Percentiles rank a stretch among this genome's conserved stretches.
These are phyloP conservation scores for Pyrenochaeta sp. DNA, from an alignment of 2,329 filamentous ascomycete genomes.

Conservation along the genomic window DNA sequence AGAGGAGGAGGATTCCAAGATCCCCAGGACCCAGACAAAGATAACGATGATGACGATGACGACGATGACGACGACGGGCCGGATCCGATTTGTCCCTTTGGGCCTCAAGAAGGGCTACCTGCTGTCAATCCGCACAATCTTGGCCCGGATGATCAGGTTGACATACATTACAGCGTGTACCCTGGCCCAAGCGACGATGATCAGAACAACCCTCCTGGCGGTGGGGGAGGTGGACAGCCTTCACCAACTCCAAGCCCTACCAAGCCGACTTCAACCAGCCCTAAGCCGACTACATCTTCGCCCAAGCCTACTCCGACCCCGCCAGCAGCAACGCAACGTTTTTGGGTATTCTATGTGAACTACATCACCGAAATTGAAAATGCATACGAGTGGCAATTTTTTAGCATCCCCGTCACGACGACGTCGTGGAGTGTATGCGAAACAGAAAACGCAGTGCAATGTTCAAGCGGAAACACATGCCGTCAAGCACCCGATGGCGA, in stretches of 20 bases:
- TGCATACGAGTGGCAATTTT: background rate
- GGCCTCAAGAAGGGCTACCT: constrained; percentile 1
- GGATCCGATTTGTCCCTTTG: background rate
- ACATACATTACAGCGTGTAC: constrained; percentile 4
- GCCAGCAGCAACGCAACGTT: background rate
- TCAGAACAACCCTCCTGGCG: background rate
- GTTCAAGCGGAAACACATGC: background rate
- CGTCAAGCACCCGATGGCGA: constrained; percentile 1
- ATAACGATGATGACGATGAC: constrained; percentile 12
- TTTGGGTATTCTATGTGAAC: constrained; percentile 2
- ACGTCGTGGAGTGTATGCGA: constrained; percentile 1
- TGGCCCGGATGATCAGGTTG: constrained; percentile 1
- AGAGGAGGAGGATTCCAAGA: constrained; percentile 9
- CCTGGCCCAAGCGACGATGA: constrained; percentile 1
- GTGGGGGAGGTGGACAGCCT: background rate
- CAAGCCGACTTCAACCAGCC: background rate
- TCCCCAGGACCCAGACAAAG: constrained; percentile 9
- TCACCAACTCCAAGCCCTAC: background rate
- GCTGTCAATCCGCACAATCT: constrained; percentile 1
- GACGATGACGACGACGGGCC: constrained; percentile 5
- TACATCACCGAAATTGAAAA: background rate
- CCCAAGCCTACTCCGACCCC: background rate
- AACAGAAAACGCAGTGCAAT: constrained; percentile 1
- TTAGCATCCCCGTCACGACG: background rate
- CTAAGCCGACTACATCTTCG: too few relatives aligned